Base-by-base conservation (phyloP, 352 stramenopile genomes). In the Globisporangium irregulare region DNA sequence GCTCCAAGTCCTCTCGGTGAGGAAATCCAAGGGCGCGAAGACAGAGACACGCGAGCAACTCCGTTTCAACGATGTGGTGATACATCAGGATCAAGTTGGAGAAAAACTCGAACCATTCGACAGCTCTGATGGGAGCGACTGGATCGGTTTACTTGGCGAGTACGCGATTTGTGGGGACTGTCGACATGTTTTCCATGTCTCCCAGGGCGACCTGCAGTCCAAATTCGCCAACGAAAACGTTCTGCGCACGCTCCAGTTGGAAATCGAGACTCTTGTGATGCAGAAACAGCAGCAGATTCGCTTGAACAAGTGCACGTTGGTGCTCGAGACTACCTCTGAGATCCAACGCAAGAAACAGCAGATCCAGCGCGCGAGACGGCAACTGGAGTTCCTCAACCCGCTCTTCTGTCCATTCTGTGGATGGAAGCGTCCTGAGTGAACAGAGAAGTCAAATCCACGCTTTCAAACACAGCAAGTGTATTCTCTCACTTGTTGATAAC, bases 401-500 rank as follows among this genome's bases (percentile, higher is more conserved):
- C 20, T 87, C 6, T 78, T 73, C 22, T 92, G 84, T 62, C 84
- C 82, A 54, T 84, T 78, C 66, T 86, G 73, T 51, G 70, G 74
- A 9, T 79, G 75, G 73, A 32, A n/a, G n/a, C 55, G 10, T 27
- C 24, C 25, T 36, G 38, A 46, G 38, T 34, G 12, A 58, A 59
- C 10, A 41, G 27, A 59, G 6, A 41, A 22, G 14, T n/a, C 18
- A 36, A 24, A 14, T 32, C 25, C 25, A 34, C 1, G 2, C 12
- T 50, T 24, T 7, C 18, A 51, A 46, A 46, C 36, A 20, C 43
- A 51, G 18, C 43, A 51, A 51, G 43, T 51, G 15, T 50, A 20
- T 9, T 58, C 18, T 4, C 20, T 58, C 24, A 32, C 54, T 43
- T 59, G 27, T 18, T 59, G 27, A 34, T 12, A 24, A 18, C 10